These are phyloP conservation scores for Rhytidhysteron rufulum DNA, from an alignment of 2,329 filamentous ascomycete species.

Conservation along the genomic window DNA sequence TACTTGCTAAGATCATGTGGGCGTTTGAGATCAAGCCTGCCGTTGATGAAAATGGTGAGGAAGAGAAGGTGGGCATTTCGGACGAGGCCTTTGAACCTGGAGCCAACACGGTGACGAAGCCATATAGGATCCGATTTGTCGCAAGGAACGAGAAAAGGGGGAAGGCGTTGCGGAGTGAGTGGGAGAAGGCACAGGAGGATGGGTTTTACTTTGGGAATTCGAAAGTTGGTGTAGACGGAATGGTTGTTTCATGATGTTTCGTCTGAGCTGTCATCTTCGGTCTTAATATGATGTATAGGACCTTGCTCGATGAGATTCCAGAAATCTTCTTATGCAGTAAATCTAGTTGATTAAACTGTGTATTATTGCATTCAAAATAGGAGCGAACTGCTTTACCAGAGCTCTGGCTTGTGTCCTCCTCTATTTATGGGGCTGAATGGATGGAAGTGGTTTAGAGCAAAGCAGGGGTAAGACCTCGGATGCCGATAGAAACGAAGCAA, in stretches of 20 bases:
- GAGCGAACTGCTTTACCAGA: no score
- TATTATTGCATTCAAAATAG: no score
- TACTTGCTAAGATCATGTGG: constrained; percentile 44
- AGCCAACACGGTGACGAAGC: constrained; percentile 29
- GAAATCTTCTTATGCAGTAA: no score
- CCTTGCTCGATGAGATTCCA: no score
- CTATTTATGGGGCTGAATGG: no score
- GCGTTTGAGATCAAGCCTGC: constrained; percentile 44
- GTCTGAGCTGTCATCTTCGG: no score
- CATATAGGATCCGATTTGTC: constrained; percentile 15
- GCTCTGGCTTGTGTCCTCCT: no score
- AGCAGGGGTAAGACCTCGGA: no score
- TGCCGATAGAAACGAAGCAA: no score
- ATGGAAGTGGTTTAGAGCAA: no score
- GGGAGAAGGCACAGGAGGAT: constrained; percentile 1
- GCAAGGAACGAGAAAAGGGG: not conserved
- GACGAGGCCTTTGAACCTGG: constrained; percentile 32
- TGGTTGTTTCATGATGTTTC: not conserved
- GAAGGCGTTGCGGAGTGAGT: not conserved
- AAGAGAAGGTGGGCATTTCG: constrained; percentile 31
- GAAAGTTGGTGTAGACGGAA: constrained; percentile 1
- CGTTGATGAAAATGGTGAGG: constrained; percentile 31
- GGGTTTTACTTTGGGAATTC: not conserved
- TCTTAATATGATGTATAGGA: no score
- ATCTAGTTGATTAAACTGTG: no score